These are phyloP conservation scores for Sapria himalayana DNA, from an alignment of 345 rosid genomes.

Conservation along the genomic window DNA sequence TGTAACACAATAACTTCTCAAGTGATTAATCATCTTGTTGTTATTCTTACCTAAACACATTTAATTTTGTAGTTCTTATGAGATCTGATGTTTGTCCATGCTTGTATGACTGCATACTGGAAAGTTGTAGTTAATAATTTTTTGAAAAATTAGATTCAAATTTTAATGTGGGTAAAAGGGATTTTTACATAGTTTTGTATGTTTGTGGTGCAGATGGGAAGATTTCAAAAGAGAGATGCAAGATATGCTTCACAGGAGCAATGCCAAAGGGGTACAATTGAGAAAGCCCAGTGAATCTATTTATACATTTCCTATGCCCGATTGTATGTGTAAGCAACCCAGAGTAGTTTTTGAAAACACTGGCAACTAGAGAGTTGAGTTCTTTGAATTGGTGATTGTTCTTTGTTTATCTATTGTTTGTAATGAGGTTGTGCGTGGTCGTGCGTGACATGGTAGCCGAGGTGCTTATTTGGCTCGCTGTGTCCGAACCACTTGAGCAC, in stretches of 20 bases:
- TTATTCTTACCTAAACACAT: too few relatives aligned
- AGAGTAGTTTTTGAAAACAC: constrained; percentile 9
- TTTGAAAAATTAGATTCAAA: too few relatives aligned
- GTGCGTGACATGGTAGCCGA: too few relatives aligned
- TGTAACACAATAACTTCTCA: too few relatives aligned
- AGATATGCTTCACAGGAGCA: constrained; percentile 61
- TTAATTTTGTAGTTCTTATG: too few relatives aligned
- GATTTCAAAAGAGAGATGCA: constrained; percentile 59
- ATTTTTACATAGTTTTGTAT: not conserved
- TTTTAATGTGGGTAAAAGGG: not conserved
- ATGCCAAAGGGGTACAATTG: constrained; percentile 46
- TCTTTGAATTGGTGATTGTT: not conserved
- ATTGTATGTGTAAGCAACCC: constrained; percentile 67
- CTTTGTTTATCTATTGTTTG: constrained; percentile 1
- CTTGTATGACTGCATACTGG: too few relatives aligned
- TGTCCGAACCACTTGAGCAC: too few relatives aligned
- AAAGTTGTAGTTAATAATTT: too few relatives aligned
- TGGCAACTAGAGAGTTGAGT: constrained; percentile 1
- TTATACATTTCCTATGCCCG: constrained; percentile 88
- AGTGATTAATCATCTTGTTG: too few relatives aligned
- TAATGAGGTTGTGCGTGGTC: too few relatives aligned
- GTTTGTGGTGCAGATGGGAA: constrained; percentile 55
- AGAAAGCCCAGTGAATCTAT: constrained; percentile 51
- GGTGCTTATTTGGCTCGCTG: too few relatives aligned
- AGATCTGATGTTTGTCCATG: too few relatives aligned